Base-by-base conservation (phyloP, 1,284 basidiomycete species). In the Apiotrichum sp. region DNA sequence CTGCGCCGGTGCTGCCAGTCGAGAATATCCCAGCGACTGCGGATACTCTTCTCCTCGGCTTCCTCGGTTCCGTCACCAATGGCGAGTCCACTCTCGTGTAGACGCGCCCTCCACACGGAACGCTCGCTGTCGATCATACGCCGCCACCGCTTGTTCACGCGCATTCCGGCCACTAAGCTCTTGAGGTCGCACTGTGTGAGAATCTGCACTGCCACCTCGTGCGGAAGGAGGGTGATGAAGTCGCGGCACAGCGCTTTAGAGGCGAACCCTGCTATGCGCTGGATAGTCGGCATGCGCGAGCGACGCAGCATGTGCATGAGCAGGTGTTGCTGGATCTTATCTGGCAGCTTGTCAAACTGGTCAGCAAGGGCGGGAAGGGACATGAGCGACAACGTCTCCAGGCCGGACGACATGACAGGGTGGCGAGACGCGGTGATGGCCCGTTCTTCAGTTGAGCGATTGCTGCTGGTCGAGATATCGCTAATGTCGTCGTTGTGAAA, bases 221-320 rank as follows among this genome's bases (percentile, higher is more conserved):
- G 67, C 16, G 75, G 75, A 1, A 76, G 63, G 9, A 62, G 56
- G 10, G 65, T 46, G 55, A 77, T 67, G 51, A 77, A 76, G 58
- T 77, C 75, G 29, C 74, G 67, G 49, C 70, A 71, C 35, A 75
- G 64, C 0, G 74, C 75, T 4, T 56, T 67, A 14, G 67, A 57
- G 11, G 71, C 65, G 56, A 76, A 76, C 3, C 63, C 58, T 9
- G 65, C 63, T 10, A 75, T 54, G 9, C 71, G 68, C 54, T 76
- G 75, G 16, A 77, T 72, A 8, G 74, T 75, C 7, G 74, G 66
- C 62, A 72, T 71, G 4, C 71, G 63, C 1, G 72, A 67, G 9
- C 75, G 66, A 6, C 75, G 67, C 32, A 77, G 63, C 35, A 75
- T 64, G 53, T 77, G 75, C 68, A 75, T 72, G 41, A 77, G 66